Evolutionary conservation across 352 stramenopile species (phyloP), one percentile per base, ranked within the genome.

Genomic region (Pilasporangium apinafurcum): DNA sequence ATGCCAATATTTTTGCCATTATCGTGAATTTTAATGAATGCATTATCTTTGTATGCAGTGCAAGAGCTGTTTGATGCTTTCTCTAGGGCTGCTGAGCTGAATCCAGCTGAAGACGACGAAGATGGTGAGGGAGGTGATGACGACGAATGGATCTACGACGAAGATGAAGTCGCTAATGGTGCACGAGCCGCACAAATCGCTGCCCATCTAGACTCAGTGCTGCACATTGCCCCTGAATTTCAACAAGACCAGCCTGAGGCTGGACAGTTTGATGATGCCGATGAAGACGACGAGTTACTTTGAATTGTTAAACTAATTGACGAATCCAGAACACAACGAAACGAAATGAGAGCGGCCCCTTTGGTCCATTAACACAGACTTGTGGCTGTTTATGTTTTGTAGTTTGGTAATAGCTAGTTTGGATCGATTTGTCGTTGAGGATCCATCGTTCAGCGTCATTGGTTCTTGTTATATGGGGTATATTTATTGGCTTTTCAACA

Each of bases 121-220:
- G 63, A 68, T 27, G 70, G 67, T 0, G 59, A 37, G 9, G 66
- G 64, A 1, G 69, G 67, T 31, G 58, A 51, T 18, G 43, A 59
- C 14, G 76, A 80, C 29, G 74, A 69, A 2, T 92, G 80, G 80
- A 87, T 92, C 56, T 92, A 77, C 54, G 70, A 92, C 56, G 72
- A 81, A 42, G 68, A 90, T 27, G 80, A 92, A 56, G 72, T 92
- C 18, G 59, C 43, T 0, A 65, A 75, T 34, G 78, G 77, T n/a
- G 81, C 71, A 3, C 62, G 76, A 36, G 75, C 71, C 26, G 69
- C 68, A 8, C 50, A 79, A 35, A 59, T 89, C 39, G 69, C 67
- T 26, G 72, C 80, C 21, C 72, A 80, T 37, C 59, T 90, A 32
- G 80, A 90, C 54, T 79, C 72, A 17, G 58, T 92, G 53, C 53